These are phyloP conservation scores for Solanum microdontum DNA, from an alignment of 257 asterid genomes.

Conservation along the genomic window DNA sequence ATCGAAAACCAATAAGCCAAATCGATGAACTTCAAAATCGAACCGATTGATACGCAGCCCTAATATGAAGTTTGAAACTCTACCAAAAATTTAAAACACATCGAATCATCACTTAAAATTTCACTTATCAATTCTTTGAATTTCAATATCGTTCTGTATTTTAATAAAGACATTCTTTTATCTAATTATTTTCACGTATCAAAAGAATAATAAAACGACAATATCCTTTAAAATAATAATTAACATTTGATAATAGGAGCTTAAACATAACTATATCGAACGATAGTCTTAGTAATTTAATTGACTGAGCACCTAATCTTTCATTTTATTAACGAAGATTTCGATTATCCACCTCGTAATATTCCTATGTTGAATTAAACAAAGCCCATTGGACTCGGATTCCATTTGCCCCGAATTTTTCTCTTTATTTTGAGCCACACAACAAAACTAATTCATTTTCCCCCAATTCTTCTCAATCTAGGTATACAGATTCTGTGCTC, in stretches of 20 bases:
- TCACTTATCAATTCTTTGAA: not conserved
- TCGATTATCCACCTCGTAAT: not conserved
- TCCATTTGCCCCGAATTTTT: not conserved
- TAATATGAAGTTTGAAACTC: too few species aligned
- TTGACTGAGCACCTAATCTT: not conserved
- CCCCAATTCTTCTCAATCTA: not conserved
- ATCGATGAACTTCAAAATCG: too few species aligned
- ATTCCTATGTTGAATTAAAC: not conserved
- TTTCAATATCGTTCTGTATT: not conserved
- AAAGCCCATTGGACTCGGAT: not conserved
- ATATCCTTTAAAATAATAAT: not conserved
- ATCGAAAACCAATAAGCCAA: too few species aligned
- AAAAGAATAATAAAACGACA: not conserved
- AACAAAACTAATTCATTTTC: not conserved
- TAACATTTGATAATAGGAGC: not conserved
- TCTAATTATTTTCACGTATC: not conserved
- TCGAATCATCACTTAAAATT: not conserved
- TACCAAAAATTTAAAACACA: not conserved
- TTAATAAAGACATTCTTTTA: not conserved
- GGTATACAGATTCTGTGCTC: not conserved
- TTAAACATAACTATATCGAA: accelerated
- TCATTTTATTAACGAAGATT: too few species aligned
- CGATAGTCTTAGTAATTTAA: accelerated
- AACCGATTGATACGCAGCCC: too few species aligned
- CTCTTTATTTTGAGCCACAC: not conserved